A percentile compares a stretch with the other conserved stretches of the same genome.
These are phyloP conservation scores for Solanum lignicaule DNA, from an alignment of 257 asterid species.

Conservation along the genomic window DNA sequence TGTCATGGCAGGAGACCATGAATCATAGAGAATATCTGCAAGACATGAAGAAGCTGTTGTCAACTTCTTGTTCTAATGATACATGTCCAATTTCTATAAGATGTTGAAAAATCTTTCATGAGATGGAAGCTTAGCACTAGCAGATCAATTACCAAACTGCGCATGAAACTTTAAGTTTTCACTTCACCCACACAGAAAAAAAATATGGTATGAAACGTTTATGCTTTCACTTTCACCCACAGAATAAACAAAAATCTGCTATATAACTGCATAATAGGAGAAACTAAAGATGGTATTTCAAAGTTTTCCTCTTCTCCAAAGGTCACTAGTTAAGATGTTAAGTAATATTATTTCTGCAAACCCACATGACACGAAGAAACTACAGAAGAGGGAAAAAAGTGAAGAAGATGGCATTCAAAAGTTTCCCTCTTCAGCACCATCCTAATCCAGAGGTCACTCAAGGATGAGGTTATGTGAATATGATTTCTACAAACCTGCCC, in stretches of 20 bases:
- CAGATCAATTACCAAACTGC: neutral
- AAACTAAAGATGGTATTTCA: neutral
- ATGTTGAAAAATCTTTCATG: neutral
- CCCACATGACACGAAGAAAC: neutral
- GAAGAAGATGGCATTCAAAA: neutral
- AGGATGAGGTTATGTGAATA: neutral
- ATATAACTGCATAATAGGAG: neutral
- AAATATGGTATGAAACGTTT: neutral
- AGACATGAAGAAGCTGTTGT: neutral
- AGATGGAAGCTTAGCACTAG: neutral
- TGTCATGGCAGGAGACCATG: constrained; percentile 99
- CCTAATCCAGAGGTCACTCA: neutral
- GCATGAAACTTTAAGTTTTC: neutral
- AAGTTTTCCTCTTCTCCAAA: neutral
- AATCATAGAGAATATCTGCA: constrained; percentile 87
- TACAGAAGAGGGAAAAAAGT: neutral
- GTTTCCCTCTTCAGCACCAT: neutral
- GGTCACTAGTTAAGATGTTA: neutral
- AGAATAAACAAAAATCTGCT: neutral
- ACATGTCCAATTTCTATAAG: neutral
- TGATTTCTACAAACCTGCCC: neutral
- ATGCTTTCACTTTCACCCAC: neutral
- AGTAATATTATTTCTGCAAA: neutral
- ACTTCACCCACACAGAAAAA: neutral
- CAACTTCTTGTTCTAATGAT: neutral